Evolutionary conservation across 352 stramenopile genomes (phyloP).

Genomic region (Phytophthora colocasiae): DNA sequence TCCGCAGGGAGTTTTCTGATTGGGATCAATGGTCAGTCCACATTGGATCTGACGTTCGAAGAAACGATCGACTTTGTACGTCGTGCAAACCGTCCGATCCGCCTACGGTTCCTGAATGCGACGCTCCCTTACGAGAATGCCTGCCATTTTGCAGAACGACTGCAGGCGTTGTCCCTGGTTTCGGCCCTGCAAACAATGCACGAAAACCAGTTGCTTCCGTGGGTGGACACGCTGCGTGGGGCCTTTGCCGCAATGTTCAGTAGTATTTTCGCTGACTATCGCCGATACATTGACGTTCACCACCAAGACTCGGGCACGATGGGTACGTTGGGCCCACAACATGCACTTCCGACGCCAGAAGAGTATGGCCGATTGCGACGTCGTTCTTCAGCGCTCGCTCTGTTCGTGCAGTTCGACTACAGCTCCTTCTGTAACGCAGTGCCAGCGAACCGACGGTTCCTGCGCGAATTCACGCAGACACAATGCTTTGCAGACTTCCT

Average conservation of each 20-base stretch:
- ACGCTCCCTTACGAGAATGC: conserved; percentile 58
- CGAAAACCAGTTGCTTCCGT: conserved; percentile 52
- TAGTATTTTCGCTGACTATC: conserved; percentile 67
- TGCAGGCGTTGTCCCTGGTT: conserved; percentile 62
- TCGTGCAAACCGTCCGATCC: conserved; percentile 52
- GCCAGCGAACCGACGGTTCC: conserved; percentile 37
- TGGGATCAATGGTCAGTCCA: conserved; percentile 75
- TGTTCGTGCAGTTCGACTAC: conserved; percentile 67
- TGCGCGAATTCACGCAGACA: conserved; percentile 64
- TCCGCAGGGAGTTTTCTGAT: conserved; percentile 67
- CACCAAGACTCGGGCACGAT: conserved; percentile 12
- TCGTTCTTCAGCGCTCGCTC: conserved; percentile 52
- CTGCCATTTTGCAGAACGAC: conserved; percentile 63
- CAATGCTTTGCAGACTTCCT: conserved; percentile 72
- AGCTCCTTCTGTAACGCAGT: conserved; percentile 45
- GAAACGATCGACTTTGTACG: conserved; percentile 70
- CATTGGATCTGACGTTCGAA: conserved; percentile 65
- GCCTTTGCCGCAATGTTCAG: conserved; percentile 74
- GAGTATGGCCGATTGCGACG: conserved; percentile 39
- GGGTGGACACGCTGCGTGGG: conserved; percentile 68
- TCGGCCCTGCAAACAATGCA: conserved; percentile 52
- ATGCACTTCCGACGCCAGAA: conserved; percentile 30
- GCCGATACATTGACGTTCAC: conserved; percentile 56
- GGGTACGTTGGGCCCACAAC: conserved; percentile 11
- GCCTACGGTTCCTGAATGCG: conserved; percentile 70